phyloP scores from a whole-genome alignment of 495 filamentous ascomycete genomes.

The Platismatia glauca region DNA sequence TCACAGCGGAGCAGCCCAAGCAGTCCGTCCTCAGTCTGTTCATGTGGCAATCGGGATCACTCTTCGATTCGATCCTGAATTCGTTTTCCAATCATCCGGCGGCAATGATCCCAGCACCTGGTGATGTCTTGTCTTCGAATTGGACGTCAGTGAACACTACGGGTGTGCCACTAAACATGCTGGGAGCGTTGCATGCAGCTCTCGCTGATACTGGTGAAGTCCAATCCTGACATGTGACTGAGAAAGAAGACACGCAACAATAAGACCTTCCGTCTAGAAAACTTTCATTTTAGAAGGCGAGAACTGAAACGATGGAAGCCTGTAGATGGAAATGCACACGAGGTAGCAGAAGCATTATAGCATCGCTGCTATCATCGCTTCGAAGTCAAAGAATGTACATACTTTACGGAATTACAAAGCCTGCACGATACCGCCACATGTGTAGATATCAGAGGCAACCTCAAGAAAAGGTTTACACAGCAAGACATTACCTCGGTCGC shows the following conservation, averaged over 20 bases:
- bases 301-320: background rate
- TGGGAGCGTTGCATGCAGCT: background rate
- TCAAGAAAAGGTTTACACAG: background rate
- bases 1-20: background rate
- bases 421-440: background rate
- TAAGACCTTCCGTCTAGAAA: background rate
- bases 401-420: background rate
- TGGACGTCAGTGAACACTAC: background rate
- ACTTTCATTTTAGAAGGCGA: background rate
- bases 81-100: slow-evolving; percentile 1
- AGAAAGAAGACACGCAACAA: background rate
- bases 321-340: background rate
- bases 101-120: slow-evolving; percentile 3
- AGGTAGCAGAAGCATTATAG: background rate
- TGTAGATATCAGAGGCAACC: background rate
- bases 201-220: background rate
- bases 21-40: slow-evolving; percentile 4
- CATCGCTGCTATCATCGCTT: background rate
- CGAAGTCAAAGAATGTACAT: background rate
- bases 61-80: slow-evolving; percentile 1
- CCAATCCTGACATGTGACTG: background rate
- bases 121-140: background rate
- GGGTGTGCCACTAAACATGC: background rate
- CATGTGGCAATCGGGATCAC: slow-evolving; percentile 9
- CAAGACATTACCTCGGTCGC: background rate